These are phyloP conservation scores for Begonia masoniana DNA, from an alignment of 306 rosid genomes.

Conservation along the genomic window DNA sequence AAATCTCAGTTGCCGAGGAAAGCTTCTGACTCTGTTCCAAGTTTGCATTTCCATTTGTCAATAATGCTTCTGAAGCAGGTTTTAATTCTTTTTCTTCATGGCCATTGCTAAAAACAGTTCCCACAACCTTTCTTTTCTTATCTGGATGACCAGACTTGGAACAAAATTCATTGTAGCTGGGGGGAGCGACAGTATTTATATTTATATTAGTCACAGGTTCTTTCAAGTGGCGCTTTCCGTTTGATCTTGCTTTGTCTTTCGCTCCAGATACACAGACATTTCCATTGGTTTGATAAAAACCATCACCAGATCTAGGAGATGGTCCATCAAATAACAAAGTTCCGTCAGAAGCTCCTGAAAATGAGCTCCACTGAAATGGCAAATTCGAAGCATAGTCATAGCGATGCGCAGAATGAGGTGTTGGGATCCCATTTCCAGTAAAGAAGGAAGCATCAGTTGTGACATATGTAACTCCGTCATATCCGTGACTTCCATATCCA, in stretches of 20 bases:
- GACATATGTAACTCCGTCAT: conserved; percentile 64
- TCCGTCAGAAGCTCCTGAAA: conserved; percentile 23
- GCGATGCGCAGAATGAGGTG: conserved; percentile 52
- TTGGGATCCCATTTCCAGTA: conserved; percentile 58
- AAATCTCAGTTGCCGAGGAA: conserved; percentile 34
- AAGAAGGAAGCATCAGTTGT: conserved; percentile 46
- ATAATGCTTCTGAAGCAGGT: conserved; percentile 33
- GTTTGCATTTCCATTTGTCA: conserved; percentile 51
- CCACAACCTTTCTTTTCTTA: conserved; percentile 61
- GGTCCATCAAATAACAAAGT: conserved; percentile 44
- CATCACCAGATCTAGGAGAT: conserved; percentile 30
- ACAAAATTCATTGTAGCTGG: conserved; percentile 29
- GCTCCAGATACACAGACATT: conserved; percentile 43
- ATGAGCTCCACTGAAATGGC: conserved; percentile 65
- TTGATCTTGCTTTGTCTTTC: conserved; percentile 44
- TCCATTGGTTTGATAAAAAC: conserved; percentile 47
- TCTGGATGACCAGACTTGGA: conserved; percentile 35
- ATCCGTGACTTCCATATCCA: conserved; percentile 66
- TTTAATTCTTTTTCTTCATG: conserved; percentile 31
- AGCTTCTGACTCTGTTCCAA: conserved; percentile 31
- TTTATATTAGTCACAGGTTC: conserved; percentile 28
- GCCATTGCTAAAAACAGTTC: conserved; percentile 40
- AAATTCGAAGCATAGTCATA: conserved; percentile 63
- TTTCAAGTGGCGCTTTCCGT: conserved; percentile 31
- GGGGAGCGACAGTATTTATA: conserved; percentile 25